Evolutionary conservation across 2,329 filamentous ascomycete genomes (phyloP).

Genomic region (Monascus ruber): DNA sequence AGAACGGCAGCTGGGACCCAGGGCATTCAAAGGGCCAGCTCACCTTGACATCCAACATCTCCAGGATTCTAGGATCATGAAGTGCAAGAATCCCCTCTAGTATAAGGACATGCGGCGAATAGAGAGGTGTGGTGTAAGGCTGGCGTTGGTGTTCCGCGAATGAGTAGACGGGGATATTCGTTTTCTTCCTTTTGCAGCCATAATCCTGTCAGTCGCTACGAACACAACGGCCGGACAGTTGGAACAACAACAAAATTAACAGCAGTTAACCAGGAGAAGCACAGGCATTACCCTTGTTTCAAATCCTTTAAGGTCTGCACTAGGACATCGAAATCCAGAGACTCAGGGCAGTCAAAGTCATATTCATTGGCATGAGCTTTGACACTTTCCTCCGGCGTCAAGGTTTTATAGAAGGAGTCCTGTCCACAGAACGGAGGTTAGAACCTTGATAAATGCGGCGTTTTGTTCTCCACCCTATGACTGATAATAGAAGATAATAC

Average conservation of each 20-base stretch:
- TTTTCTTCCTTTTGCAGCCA: conserved; percentile 31
- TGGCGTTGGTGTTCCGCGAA: conserved; percentile 82
- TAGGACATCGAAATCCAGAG: conserved; percentile 86
- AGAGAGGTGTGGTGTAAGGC: conserved; percentile 72
- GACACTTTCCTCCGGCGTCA: conserved; percentile 66
- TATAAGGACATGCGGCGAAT: conserved; percentile 91
- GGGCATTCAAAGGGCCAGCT: conserved; percentile 5
- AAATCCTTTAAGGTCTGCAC: conserved; percentile 70
- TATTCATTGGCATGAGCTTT: conserved; percentile 83
- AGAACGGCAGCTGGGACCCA: conserved; percentile 5
- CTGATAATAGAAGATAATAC: conserved; percentile 37
- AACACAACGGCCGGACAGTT: neutral
- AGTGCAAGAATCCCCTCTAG: conserved; percentile 93
- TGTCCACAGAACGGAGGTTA: conserved; percentile 27
- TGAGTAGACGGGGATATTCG: conserved; percentile 89
- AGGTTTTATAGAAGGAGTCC: conserved; percentile 95
- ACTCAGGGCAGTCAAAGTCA: conserved; percentile 89
- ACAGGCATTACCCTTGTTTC: conserved; percentile 64
- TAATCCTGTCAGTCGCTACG: neutral
- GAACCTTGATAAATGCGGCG: conserved; percentile 2
- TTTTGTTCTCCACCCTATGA: conserved; percentile 4
- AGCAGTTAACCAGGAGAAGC: conserved; percentile 9
- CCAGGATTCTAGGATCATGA: conserved; percentile 73
- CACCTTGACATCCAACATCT: conserved; percentile 83
- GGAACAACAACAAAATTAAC: no score